Conservation (phyloP, 805 yeast genomes). For the Saccharomyces kudriavzevii region DNA sequence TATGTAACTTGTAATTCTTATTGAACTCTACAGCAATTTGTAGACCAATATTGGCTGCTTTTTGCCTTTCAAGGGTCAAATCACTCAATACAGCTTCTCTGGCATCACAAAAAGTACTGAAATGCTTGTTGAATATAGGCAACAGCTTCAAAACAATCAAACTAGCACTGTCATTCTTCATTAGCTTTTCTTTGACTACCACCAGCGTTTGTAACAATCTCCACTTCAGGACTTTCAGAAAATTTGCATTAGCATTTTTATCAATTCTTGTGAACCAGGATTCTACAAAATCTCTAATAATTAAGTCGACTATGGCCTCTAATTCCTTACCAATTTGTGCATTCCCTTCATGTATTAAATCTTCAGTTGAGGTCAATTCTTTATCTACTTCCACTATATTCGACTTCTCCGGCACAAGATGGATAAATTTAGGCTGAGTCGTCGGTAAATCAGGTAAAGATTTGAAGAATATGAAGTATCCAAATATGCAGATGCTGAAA, state of each 20-base stretch:
- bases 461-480: neutral
- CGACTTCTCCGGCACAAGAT: neutral
- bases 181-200: neutral
- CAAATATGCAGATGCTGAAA: neutral
- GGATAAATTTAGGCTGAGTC: neutral
- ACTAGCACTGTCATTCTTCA: neutral
- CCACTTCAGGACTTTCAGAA: constrained; percentile 35
- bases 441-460: neutral
- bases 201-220: constrained; percentile 38
- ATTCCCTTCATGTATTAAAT: constrained; percentile 4
- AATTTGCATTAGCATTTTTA: constrained; percentile 23
- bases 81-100: constrained; percentile 27
- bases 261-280: constrained; percentile 48
- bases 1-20: constrained; percentile 43
- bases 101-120: constrained; percentile 41
- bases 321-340: constrained; percentile 35
- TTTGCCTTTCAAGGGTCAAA: constrained; percentile 24
- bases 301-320: constrained; percentile 37
- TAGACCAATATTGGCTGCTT: constrained; percentile 31
- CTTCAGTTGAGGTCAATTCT: neutral
- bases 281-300: constrained; percentile 45
- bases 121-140: constrained; percentile 37
- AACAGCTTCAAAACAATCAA: neutral
- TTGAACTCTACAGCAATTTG: constrained; percentile 36
- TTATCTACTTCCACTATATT: neutral